These are phyloP conservation scores for Gardenia jasminoides DNA, from an alignment of 257 asterid genomes.

Conservation along the genomic window DNA sequence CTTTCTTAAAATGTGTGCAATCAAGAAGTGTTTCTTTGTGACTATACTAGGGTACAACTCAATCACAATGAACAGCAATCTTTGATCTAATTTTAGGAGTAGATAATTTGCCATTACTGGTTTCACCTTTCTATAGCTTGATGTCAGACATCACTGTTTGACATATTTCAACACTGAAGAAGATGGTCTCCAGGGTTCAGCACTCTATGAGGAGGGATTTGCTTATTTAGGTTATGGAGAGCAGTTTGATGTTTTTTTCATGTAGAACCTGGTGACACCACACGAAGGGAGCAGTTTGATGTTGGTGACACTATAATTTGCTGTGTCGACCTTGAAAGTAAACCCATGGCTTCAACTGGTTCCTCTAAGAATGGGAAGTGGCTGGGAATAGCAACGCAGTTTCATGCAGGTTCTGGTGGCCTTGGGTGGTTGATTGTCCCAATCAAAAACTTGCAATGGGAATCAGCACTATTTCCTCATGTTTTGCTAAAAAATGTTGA, in stretches of 20 bases:
- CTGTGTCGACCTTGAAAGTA: slow-evolving; percentile 44
- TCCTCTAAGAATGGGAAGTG: slow-evolving; percentile 58
- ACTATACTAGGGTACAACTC: background rate
- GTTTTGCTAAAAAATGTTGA: slow-evolving; percentile 54
- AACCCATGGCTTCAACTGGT: slow-evolving; percentile 51
- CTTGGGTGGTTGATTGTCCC: slow-evolving; percentile 41
- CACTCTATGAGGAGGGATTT: slow-evolving; percentile 51
- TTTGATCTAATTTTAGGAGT: background rate
- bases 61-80: background rate
- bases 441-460: slow-evolving; percentile 27
- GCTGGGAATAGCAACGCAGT: slow-evolving; percentile 53
- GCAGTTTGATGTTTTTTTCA: too few relatives aligned
- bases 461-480: slow-evolving; percentile 60
- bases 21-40: background rate
- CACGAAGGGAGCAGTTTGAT: too few relatives aligned
- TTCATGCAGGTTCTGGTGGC: slow-evolving; percentile 49
- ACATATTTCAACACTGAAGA: slow-evolving; percentile 54
- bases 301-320: slow-evolving; percentile 57
- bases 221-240: slow-evolving; percentile 50
- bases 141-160: background rate
- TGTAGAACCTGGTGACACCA: too few relatives aligned
- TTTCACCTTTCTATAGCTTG: background rate
- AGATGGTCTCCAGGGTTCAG: slow-evolving; percentile 57
- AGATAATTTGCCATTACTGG: background rate
- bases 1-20: background rate